Evolutionary conservation across 2,329 filamentous ascomycete species (phyloP).

Genomic region (Tolypocladium nubicola): DNA sequence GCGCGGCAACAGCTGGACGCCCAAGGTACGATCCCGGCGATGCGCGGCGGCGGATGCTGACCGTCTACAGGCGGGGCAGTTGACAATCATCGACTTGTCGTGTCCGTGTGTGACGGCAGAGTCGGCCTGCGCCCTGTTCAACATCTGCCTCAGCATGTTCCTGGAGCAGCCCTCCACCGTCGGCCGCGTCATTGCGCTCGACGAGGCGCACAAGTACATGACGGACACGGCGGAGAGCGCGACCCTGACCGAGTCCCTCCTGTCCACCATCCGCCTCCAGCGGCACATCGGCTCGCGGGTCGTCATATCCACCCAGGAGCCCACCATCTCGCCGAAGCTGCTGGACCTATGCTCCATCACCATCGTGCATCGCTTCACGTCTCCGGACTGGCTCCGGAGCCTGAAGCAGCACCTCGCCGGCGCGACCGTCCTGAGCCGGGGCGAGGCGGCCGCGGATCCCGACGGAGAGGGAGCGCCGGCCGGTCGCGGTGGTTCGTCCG

Average conservation of each 20-base stretch:
- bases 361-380: constrained; percentile 62
- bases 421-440: constrained; percentile 3
- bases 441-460: neutral
- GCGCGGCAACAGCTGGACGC: constrained; percentile 8
- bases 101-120: constrained; percentile 59
- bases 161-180: constrained; percentile 35
- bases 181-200: constrained; percentile 56
- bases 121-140: constrained; percentile 61
- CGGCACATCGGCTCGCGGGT: constrained; percentile 58
- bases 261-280: constrained; percentile 57
- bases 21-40: constrained; percentile 6
- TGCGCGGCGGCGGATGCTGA: neutral
- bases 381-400: constrained; percentile 48
- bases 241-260: constrained; percentile 49
- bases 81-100: constrained; percentile 52
- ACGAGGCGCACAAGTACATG: constrained; percentile 75
- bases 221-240: constrained; percentile 39
- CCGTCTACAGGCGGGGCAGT: constrained; percentile 14
- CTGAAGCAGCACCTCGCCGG: constrained; percentile 34
- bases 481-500: neutral
- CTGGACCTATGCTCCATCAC: constrained; percentile 64
- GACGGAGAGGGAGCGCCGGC: neutral
- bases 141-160: constrained; percentile 58
- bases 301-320: constrained; percentile 68
- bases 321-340: constrained; percentile 56